These are phyloP conservation scores for Saccharomycopsis synnaedendra DNA, from an alignment of 805 yeast species.

Conservation along the genomic window DNA sequence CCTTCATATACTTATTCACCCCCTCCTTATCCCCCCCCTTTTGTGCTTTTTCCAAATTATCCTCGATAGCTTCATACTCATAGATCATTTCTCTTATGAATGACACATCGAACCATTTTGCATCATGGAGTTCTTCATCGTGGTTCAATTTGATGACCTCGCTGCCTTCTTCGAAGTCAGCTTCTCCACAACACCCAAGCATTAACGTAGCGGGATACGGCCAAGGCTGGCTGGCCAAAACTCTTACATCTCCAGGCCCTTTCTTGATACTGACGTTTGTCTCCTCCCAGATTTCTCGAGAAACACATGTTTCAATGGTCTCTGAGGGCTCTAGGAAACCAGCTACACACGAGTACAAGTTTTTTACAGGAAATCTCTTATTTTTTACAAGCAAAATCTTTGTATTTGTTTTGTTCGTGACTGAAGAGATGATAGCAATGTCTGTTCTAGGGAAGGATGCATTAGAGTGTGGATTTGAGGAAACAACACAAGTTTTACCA, in stretches of 20 bases:
- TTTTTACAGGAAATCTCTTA: constrained; percentile 39
- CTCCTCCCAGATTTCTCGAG: constrained; percentile 91
- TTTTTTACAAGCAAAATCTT: constrained; percentile 66
- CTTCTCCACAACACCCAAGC: constrained; percentile 82
- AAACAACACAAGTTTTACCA: constrained; percentile 26
- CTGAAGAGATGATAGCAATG: constrained; percentile 74
- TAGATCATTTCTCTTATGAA: constrained; percentile 34
- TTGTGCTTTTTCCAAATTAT: constrained; percentile 17
- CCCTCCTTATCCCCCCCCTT: neutral
- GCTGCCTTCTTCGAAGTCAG: constrained; percentile 54
- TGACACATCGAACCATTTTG: constrained; percentile 64
- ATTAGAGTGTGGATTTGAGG: constrained; percentile 31
- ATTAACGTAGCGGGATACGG: constrained; percentile 89
- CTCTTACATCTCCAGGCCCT: constrained; percentile 35
- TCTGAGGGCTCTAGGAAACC: constrained; percentile 96
- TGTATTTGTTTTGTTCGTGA: constrained; percentile 47
- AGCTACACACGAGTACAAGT: constrained; percentile 76
- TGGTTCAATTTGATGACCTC: constrained; percentile 63
- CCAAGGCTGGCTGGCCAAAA: constrained; percentile 87
- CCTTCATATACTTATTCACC: neutral
- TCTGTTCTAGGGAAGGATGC: constrained; percentile 93
- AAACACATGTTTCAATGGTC: constrained; percentile 76
- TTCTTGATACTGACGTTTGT: constrained; percentile 49
- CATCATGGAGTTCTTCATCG: constrained; percentile 79
- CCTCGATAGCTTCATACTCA: constrained; percentile 22